Percentiles rank a stretch among this genome's conserved stretches.
Conservation (phyloP, 2,329 filamentous ascomycete genomes). For the Lojkania enalia region DNA sequence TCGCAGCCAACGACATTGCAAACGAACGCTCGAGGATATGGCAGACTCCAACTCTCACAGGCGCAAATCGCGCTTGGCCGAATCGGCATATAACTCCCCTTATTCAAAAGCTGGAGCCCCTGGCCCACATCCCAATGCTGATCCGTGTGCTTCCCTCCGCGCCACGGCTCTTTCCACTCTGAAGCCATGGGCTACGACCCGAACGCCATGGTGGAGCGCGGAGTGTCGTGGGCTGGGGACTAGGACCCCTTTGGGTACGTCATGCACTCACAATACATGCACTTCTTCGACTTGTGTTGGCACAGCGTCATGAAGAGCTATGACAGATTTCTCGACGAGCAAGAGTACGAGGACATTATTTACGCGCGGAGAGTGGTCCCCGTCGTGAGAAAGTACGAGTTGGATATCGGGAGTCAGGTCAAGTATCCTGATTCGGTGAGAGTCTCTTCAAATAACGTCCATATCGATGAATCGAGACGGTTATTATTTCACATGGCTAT, state of each 20-base stretch:
- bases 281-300: constrained; percentile 15
- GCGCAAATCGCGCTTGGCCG: constrained; percentile 15
- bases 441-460: background rate
- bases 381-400: constrained; percentile 16
- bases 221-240: constrained; percentile 22
- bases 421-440: constrained; percentile 23
- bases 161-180: constrained; percentile 14
- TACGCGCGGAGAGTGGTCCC: constrained; percentile 14
- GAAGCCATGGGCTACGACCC: constrained; percentile 23
- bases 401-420: constrained; percentile 20
- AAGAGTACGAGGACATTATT: constrained; percentile 21
- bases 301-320: constrained; percentile 23
- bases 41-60: constrained; percentile 3
- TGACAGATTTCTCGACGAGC: constrained; percentile 16
- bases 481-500: background rate
- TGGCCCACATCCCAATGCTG: constrained; percentile 16
- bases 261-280: constrained; percentile 19
- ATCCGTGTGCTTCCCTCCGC: constrained; percentile 17
- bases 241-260: constrained; percentile 25
- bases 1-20: no score
- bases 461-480: background rate
- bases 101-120: constrained; percentile 15
- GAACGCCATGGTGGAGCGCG: constrained; percentile 22
- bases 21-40: no score
- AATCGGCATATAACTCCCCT: constrained; percentile 22